phyloP scores from a whole-genome alignment of 2,329 filamentous ascomycete species.

The Polytolypa hystricis region DNA sequence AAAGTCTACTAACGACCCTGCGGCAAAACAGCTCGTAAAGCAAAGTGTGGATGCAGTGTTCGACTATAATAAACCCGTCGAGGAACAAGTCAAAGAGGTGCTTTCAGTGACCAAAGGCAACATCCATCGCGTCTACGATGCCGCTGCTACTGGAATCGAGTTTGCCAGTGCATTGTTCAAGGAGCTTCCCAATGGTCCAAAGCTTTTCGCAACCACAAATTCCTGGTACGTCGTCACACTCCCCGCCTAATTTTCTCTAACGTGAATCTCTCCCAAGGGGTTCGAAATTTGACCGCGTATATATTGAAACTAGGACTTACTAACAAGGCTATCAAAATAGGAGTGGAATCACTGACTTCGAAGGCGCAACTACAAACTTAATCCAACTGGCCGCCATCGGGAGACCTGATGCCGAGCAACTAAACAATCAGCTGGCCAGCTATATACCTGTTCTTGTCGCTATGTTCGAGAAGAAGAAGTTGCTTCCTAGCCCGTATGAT shows the following conservation, averaged over 20 bases:
- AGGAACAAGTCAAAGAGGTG: constrained; percentile 18
- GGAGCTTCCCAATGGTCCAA: constrained; percentile 11
- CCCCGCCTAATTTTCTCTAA: neutral
- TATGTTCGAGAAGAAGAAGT: constrained; percentile 12
- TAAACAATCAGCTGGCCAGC: constrained; percentile 13
- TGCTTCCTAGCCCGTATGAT: constrained; percentile 14
- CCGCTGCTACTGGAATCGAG: constrained; percentile 19
- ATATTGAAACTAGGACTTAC: neutral
- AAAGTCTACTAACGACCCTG: neutral
- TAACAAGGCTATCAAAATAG: constrained; percentile 6
- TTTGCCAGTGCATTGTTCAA: constrained; percentile 18
- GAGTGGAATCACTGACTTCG: constrained; percentile 14
- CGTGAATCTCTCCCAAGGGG: no score
- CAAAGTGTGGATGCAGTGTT: constrained; percentile 19
- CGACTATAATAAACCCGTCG: constrained; percentile 21
- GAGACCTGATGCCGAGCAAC: constrained; percentile 12
- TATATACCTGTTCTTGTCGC: constrained; percentile 15
- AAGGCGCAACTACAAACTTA: constrained; percentile 14
- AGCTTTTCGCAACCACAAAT: constrained; percentile 18
- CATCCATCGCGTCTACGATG: constrained; percentile 20
- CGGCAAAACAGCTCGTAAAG: constrained; percentile 16
- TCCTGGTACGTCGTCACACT: constrained; percentile 3
- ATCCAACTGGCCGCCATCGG: constrained; percentile 12
- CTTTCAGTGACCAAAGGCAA: constrained; percentile 18
- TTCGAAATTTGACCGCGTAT: neutral